Base-by-base conservation (phyloP, 441 rosid genomes). In the Adansonia rubrostipa region DNA sequence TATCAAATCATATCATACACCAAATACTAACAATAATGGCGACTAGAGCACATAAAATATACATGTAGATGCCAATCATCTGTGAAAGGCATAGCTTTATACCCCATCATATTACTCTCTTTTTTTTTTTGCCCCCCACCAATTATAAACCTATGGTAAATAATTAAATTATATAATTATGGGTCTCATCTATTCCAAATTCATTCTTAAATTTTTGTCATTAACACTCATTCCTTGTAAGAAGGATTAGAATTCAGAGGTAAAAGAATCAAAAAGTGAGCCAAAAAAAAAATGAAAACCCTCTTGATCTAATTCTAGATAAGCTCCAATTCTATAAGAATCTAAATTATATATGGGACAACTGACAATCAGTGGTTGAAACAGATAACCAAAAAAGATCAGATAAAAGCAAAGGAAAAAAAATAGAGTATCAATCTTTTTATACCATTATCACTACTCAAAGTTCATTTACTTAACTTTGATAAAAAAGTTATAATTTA, bases 1-100 rank as follows among this genome's bases (percentile, higher is more conserved):
- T 11, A 79, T 80, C 85, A 79, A 77, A 81, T 82, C 82, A 80
- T 17, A 40, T 77, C 70, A 82, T 71, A 22, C 17, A 24, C 13
- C 45, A n/a, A 13, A 48, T 19, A 17, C 17, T 61, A 10, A 56
- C 47, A 68, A 48, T 57, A 76, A 71, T 63, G 68, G 68, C 40
- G 45, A 63, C 14, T 19, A n/a, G 33, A 73, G 22, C 68, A 80
- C 76, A 75, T 75, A 28, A 28, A 83, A 79, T 76, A 54, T 64
- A 47, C 67, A 70, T 47, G 50, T 77, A 71, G 22, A 74, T 70
- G 47, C 74, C 78, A 67, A 82, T 84, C 84, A 79, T 79, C 83
- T 68, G 84, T 22, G 2, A 24, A 24, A 78, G 74, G 73, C 66
- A 74, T 65, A 44, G 74, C 67, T 11, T 65, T 17, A 9, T n/a